These are phyloP conservation scores for Achaetomiella virescens DNA, from an alignment of 495 filamentous ascomycete species.

Conservation along the genomic window DNA sequence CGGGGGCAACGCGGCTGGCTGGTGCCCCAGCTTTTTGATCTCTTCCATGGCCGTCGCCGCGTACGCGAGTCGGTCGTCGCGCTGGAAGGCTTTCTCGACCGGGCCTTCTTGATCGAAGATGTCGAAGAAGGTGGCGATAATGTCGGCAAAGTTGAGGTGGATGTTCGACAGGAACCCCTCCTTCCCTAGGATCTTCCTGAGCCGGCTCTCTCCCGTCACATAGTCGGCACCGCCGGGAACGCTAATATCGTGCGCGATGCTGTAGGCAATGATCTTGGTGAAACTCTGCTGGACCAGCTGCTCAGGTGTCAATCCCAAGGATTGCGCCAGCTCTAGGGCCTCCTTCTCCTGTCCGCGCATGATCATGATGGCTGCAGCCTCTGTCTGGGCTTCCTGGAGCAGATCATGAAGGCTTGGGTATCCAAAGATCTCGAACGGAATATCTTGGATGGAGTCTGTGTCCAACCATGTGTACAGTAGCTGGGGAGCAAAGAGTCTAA, in stretches of 20 bases:
- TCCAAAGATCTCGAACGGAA: constrained; percentile 78
- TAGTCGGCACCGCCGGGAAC: constrained; percentile 50
- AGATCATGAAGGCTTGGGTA: constrained; percentile 65
- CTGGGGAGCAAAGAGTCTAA: constrained; percentile 84
- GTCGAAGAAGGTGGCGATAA: constrained; percentile 71
- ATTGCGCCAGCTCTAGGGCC: constrained; percentile 49
- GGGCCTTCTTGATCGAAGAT: constrained; percentile 62
- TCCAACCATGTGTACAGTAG: constrained; percentile 90
- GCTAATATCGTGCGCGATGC: constrained; percentile 70
- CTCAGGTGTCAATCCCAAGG: constrained; percentile 47
- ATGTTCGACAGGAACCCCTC: constrained; percentile 56
- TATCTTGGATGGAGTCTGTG: constrained; percentile 51
- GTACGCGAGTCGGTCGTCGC: constrained; percentile 49
- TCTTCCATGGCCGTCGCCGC: constrained; percentile 56
- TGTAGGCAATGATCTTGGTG: constrained; percentile 75
- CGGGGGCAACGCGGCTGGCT: constrained; percentile 53
- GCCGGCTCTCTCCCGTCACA: constrained; percentile 56
- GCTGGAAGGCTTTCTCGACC: constrained; percentile 65
- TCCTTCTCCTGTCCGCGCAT: constrained; percentile 71
- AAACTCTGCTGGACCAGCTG: constrained; percentile 65
- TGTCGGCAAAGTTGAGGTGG: constrained; percentile 63
- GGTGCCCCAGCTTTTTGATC: constrained; percentile 60
- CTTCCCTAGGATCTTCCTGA: constrained; percentile 64
- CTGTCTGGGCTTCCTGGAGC: constrained; percentile 65
- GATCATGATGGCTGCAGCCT: constrained; percentile 73